Evolutionary conservation across 257 asterid species (phyloP).

Genomic region (Mentha longifolia): DNA sequence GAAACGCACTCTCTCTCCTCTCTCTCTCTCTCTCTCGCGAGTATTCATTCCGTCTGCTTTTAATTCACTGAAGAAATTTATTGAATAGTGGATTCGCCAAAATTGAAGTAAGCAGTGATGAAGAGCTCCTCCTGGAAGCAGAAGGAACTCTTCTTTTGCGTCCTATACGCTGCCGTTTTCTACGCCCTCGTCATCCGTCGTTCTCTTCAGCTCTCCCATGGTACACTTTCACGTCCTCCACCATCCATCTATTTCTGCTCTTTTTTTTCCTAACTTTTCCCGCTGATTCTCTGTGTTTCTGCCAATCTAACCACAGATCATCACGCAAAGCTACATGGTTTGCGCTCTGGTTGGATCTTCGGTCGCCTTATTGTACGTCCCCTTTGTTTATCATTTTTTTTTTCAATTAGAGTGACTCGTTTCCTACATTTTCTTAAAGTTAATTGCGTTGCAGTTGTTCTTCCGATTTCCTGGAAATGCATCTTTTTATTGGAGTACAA

Average conservation of each 20-base stretch:
- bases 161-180: conserved; percentile 62
- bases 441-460: background rate
- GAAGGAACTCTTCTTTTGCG: background rate
- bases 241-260: background rate
- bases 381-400: background rate
- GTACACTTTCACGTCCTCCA: conserved; percentile 34
- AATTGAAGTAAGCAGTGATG: conserved; percentile 27
- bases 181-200: conserved; percentile 69
- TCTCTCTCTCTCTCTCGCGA: too few relatives aligned
- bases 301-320: conserved; percentile 54
- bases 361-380: conserved; percentile 62
- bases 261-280: background rate
- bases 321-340: conserved; percentile 64
- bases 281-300: conserved; percentile 22
- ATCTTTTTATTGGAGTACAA: background rate
- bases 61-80: too few relatives aligned
- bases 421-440: background rate
- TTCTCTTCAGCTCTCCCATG: conserved; percentile 83
- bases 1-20: too few relatives aligned
- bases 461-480: conserved; percentile 6
- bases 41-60: too few relatives aligned
- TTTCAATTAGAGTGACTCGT: background rate
- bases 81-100: too few relatives aligned
- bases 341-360: conserved; percentile 78
- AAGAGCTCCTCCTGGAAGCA: conserved; percentile 59